Evolutionary conservation across 371 early-diverging fungal species (phyloP).

Genomic region (Dinochytrium kinnereticum): DNA sequence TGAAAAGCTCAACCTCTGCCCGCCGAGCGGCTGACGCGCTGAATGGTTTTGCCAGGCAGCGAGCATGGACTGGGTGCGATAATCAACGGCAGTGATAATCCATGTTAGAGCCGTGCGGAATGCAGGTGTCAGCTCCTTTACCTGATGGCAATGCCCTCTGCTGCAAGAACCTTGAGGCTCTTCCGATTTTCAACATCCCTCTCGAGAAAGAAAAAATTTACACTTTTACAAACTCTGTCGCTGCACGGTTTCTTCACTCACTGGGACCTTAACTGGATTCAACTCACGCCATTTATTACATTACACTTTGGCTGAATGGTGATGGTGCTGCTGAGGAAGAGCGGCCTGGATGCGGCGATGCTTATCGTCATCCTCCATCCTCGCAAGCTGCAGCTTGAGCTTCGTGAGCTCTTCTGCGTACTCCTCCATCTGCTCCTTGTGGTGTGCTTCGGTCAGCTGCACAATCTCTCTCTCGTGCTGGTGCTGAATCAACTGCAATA

Average conservation of each 20-base stretch:
- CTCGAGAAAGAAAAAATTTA: background rate
- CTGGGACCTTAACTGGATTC: no score
- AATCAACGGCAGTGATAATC: background rate
- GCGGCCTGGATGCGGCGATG: background rate
- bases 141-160: background rate
- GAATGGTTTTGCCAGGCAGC: background rate
- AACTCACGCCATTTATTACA: no score
- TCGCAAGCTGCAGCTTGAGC: conserved; percentile 21
- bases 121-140: background rate
- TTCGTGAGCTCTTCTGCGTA: conserved; percentile 22
- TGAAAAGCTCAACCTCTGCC: conserved; percentile 62
- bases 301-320: background rate
- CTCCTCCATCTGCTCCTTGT: conserved; percentile 22
- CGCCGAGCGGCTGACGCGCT: conserved; percentile 11
- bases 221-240: background rate
- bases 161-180: background rate
- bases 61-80: background rate
- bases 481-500: conserved; percentile 26
- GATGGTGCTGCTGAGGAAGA: background rate
- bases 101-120: background rate
- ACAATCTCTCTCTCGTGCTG: conserved; percentile 33
- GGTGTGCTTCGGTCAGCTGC: conserved; percentile 9
- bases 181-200: background rate
- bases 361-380: conserved; percentile 25
- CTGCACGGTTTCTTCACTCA: no score